These are phyloP conservation scores for Rhizopogon vinicolor DNA, from an alignment of 768 basidiomycete species.

Conservation along the genomic window DNA sequence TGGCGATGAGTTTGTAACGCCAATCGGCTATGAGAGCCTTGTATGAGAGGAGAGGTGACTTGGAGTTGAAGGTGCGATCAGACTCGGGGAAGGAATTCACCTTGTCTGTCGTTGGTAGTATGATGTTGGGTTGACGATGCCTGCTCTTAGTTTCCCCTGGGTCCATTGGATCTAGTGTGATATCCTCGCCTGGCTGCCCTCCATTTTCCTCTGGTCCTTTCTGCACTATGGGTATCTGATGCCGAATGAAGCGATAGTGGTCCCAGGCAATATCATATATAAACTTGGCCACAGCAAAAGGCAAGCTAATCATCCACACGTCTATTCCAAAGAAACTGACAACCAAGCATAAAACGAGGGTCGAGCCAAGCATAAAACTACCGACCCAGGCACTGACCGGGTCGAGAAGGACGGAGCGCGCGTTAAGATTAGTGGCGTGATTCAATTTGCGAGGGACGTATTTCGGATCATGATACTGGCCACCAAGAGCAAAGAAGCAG, in stretches of 20 bases:
- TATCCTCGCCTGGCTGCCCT: background rate
- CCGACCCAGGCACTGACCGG: conserved; percentile 73
- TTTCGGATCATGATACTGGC: conserved; percentile 55
- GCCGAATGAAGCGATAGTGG: conserved; percentile 37
- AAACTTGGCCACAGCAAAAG: conserved; percentile 73
- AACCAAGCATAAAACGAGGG: conserved; percentile 70
- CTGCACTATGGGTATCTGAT: no score
- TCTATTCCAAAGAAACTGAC: conserved; percentile 74
- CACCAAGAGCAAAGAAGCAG: conserved; percentile 52
- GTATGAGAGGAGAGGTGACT: background rate
- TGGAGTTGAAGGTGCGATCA: conserved; percentile 1
- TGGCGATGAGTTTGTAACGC: background rate
- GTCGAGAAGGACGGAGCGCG: conserved; percentile 67
- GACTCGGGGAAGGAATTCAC: background rate
- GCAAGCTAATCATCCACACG: conserved; percentile 81
- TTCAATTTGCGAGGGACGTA: conserved; percentile 47
- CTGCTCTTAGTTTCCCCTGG: background rate
- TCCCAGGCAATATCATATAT: conserved; percentile 62
- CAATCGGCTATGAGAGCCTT: background rate
- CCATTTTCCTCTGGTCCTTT: background rate
- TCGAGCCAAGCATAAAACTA: conserved; percentile 55
- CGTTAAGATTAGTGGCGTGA: conserved; percentile 34
- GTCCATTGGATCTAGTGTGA: background rate
- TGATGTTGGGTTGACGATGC: background rate
- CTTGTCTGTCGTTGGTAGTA: background rate